Base-by-base conservation (phyloP, 2,329 filamentous ascomycete species). In the Aspergillus sp. region DNA sequence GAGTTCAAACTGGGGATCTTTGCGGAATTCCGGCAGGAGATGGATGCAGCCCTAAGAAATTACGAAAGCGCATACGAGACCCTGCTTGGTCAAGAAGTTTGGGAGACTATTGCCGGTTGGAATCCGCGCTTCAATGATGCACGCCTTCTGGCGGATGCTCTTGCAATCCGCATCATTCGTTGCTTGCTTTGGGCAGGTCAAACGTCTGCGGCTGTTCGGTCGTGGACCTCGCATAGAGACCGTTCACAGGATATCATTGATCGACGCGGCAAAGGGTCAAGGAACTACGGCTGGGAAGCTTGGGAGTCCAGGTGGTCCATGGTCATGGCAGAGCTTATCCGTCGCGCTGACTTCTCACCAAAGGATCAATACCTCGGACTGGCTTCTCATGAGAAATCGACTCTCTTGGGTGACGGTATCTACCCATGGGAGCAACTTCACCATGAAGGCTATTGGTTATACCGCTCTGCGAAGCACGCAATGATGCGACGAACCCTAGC, bases 1-100 rank as follows among this genome's bases (percentile, higher is more conserved):
- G 91, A 98, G 60, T 89, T 94, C 71, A 98, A 98, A 64, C 77
- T 90, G 12, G 91, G 85, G 5, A 75, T 95, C 0, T 87, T 97
- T 61, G 88, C 90, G 29, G 91, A 97, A 61, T 96, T 94, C 55
- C 81, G 93, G 6, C 87, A 94, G 61, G 93, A 97, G 64, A 87
- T 91, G 77, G 91, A 96, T 61, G 82, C 81, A 26, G 89, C 93
- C 0, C 76, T 88, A 59, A 81, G 89, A 39, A 89, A 88, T 45
- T 96, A 90, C 57, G 88, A 93, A 60, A 83, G 84, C 63, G 88
- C 89, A 3, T 90, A 97, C 55, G 88, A 94, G 44, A 81, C 80
- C 26, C 69, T 98, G 7, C 80, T 97, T 52, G 84, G 86, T 12
- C 75, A 83, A 29, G 91, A 96, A 58, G 79, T 95, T 5, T 82